Percentiles rank a stretch among this genome's conserved stretches.
phyloP scores from a whole-genome alignment of 306 rosid genomes.

The Betula pendula region DNA sequence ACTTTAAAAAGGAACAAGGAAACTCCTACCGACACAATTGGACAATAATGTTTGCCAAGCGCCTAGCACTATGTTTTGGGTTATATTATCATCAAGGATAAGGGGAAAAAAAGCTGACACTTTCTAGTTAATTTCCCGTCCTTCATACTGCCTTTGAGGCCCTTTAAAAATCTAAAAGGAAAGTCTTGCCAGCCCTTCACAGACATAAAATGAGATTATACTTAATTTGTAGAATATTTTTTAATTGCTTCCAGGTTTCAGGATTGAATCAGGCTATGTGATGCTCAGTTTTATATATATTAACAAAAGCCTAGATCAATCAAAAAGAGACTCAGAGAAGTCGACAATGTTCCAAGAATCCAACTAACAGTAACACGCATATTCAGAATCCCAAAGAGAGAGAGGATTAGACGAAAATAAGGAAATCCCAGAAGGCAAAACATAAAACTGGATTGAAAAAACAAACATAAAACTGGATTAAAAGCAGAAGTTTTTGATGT shows the following conservation, averaged over 20 bases:
- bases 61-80: neutral
- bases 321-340: neutral
- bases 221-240: neutral
- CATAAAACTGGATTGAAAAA: constrained; percentile 5
- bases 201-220: neutral
- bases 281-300: neutral
- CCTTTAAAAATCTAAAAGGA: neutral
- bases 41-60: neutral
- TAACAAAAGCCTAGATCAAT: neutral
- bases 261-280: neutral
- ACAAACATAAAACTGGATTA: too few relatives aligned
- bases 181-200: neutral
- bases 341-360: neutral
- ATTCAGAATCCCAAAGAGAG: too few relatives aligned
- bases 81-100: neutral
- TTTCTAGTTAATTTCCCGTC: neutral
- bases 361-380: neutral
- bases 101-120: neutral
- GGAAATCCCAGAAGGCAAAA: constrained; percentile 35
- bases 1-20: neutral
- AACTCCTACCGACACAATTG: neutral
- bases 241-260: neutral
- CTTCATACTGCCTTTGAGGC: neutral
- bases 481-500: neutral
- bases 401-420: constrained; percentile 14